Conservation (phyloP, 345 rosid species). For the Aurinia saxatilis region DNA sequence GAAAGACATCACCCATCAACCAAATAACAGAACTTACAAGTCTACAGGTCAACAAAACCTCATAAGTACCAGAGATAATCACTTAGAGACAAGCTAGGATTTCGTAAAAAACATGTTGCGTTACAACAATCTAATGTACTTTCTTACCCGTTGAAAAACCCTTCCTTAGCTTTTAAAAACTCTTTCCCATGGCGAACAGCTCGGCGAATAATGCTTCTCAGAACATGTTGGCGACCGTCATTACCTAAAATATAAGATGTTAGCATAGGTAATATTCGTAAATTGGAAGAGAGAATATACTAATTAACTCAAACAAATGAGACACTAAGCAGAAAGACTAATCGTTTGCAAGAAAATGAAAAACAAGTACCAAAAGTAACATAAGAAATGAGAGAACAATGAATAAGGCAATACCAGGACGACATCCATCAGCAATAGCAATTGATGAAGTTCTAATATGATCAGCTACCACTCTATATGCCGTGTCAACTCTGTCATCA, state of each 20-base stretch:
- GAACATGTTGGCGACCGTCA: slow-evolving; percentile 82
- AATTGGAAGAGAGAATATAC: background rate
- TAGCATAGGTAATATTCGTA: background rate
- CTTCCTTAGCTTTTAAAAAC: slow-evolving; percentile 66
- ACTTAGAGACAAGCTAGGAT: background rate
- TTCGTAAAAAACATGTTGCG: background rate
- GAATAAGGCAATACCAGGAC: slow-evolving; percentile 51
- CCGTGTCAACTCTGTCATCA: slow-evolving; percentile 65
- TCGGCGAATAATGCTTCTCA: slow-evolving; percentile 78
- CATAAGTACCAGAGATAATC: background rate
- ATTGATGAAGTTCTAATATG: slow-evolving; percentile 78
- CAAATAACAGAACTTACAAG: slow-evolving; percentile 57
- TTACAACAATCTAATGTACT: background rate
- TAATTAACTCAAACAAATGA: background rate
- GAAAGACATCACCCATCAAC: slow-evolving; percentile 63
- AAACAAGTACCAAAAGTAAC: background rate
- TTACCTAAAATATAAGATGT: slow-evolving; percentile 43
- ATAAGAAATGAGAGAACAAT: background rate
- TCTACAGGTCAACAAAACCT: slow-evolving; percentile 25
- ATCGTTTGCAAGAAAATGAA: background rate
- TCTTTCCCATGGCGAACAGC: slow-evolving; percentile 88
- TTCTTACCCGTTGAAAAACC: slow-evolving; percentile 72
- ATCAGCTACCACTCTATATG: slow-evolving; percentile 88
- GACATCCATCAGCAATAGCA: slow-evolving; percentile 89
- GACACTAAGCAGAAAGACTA: background rate